phyloP scores from a whole-genome alignment of 2,329 filamentous ascomycete genomes.

The Aspergillus carbonarius region DNA sequence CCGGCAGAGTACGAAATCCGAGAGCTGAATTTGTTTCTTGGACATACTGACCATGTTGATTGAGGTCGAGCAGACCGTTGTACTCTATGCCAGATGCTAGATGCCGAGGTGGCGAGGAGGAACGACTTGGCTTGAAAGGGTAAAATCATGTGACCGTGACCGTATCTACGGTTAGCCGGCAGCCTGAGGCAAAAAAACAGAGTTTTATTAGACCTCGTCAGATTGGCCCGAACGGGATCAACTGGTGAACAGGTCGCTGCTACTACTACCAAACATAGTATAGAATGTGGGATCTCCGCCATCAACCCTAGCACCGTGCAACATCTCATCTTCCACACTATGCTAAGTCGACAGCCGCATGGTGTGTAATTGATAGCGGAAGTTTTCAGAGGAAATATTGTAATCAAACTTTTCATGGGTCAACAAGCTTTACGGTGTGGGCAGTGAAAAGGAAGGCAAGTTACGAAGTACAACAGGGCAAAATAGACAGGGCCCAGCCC shows the following conservation, averaged over 20 bases:
- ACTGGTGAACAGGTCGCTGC: background rate
- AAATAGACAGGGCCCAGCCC: constrained; percentile 1
- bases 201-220: constrained; percentile 11
- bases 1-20: background rate
- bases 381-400: background rate
- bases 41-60: background rate
- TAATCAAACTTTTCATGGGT: background rate
- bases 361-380: background rate
- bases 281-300: background rate
- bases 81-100: background rate
- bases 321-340: background rate
- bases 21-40: background rate
- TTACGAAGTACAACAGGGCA: background rate
- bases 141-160: background rate
- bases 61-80: background rate
- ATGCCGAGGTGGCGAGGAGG: background rate
- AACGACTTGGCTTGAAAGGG: background rate
- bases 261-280: background rate
- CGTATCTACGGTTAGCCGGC: background rate
- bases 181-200: constrained; percentile 6
- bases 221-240: constrained; percentile 8
- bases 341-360: background rate
- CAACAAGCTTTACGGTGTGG: background rate
- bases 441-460: background rate
- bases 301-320: background rate